A percentile compares a stretch with the other conserved stretches of the same genome.
Conservation (phyloP, 1,139 yeast genomes). For the Geotrichum australiense region DNA sequence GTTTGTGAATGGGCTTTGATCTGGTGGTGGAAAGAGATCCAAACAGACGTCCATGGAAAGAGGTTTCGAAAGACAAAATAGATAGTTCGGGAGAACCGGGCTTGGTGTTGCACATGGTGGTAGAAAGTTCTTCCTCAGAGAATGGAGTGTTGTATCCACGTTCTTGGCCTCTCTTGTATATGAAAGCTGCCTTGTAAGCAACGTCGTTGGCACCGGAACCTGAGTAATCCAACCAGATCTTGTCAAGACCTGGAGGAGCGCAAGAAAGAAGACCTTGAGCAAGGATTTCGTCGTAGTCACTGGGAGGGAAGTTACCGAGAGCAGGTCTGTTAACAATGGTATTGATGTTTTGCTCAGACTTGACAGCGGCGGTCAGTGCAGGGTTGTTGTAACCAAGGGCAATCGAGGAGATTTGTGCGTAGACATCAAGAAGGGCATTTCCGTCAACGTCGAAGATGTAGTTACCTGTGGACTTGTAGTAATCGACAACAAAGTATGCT, state of each 20-base stretch:
- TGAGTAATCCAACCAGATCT: conserved; percentile 67
- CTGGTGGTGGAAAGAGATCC: conserved; percentile 74
- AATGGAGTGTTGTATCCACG: conserved; percentile 47
- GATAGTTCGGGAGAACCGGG: conserved; percentile 75
- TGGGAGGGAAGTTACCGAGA: conserved; percentile 65
- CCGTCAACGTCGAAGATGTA: conserved; percentile 69
- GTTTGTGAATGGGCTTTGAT: conserved; percentile 76
- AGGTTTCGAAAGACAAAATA: conserved; percentile 61
- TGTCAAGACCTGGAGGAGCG: conserved; percentile 65
- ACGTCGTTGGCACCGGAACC: conserved; percentile 84
- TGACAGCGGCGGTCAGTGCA: conserved; percentile 53
- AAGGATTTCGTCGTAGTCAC: conserved; percentile 53
- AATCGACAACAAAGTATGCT: conserved; percentile 62
- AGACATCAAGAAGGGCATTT: conserved; percentile 57
- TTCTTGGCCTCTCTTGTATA: conserved; percentile 59
- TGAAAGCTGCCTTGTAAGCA: conserved; percentile 78
- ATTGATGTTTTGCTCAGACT: conserved; percentile 55
- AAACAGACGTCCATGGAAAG: conserved; percentile 79
- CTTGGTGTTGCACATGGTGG: conserved; percentile 59
- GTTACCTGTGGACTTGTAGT: conserved; percentile 61
- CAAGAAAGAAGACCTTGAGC: conserved; percentile 49
- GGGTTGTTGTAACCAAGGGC: conserved; percentile 79
- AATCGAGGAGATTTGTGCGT: conserved; percentile 72
- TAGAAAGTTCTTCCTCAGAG: conserved; percentile 50
- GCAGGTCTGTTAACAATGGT: conserved; percentile 75